Evolutionary conservation across 305 asterid genomes (phyloP).

Genomic region (Fraxinus paxiana): DNA sequence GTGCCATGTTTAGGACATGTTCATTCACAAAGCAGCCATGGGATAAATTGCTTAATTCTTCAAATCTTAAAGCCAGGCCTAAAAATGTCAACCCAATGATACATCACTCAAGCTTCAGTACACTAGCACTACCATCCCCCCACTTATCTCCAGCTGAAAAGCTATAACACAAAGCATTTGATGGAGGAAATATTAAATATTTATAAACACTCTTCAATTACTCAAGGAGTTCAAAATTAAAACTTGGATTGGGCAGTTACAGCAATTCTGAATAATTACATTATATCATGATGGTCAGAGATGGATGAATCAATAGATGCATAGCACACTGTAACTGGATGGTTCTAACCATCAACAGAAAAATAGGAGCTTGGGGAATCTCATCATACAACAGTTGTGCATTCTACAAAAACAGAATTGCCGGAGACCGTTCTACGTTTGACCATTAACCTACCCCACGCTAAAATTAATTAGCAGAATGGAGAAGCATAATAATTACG

Average conservation of each 20-base stretch:
- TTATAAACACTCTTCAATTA: not conserved
- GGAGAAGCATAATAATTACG: not conserved
- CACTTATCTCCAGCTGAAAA: not conserved
- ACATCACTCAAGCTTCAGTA: not conserved
- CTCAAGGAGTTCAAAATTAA: not conserved
- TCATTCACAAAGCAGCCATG: not conserved
- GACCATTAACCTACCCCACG: not conserved
- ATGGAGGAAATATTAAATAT: not conserved
- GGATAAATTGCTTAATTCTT: not conserved
- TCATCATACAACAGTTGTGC: not conserved
- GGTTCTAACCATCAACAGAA: not conserved
- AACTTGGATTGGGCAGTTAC: not conserved
- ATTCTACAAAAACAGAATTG: not conserved
- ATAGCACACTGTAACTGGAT: not conserved
- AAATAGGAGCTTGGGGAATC: not conserved
- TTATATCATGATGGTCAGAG: not conserved
- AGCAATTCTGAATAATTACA: not conserved
- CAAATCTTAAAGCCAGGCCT: not conserved
- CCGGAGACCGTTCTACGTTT: not conserved
- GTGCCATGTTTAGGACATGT: not conserved
- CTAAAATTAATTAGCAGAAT: not conserved
- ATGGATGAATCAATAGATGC: not conserved
- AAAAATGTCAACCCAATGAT: not conserved
- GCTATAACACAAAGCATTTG: not conserved
- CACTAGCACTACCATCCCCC: not conserved